phyloP scores from a whole-genome alignment of 805 yeast species.

The Grigorovia yakushimaensis region DNA sequence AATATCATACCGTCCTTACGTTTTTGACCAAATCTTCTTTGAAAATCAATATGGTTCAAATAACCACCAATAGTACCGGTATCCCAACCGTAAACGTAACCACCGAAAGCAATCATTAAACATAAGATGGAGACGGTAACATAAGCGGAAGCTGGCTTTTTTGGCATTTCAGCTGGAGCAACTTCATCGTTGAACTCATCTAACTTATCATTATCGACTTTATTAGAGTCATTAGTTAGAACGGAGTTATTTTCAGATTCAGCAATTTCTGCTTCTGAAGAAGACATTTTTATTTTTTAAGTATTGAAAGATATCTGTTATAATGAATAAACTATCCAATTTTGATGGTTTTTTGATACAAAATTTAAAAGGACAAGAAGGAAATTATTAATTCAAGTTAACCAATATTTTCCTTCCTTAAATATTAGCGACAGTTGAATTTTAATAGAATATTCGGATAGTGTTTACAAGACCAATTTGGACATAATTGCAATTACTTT shows the following conservation, averaged over 20 bases:
- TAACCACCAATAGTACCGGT: conserved; percentile 75
- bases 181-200: conserved; percentile 20
- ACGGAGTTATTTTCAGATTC: conserved; percentile 1
- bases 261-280: neutral
- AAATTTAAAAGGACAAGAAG: neutral
- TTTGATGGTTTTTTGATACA: neutral
- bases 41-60: conserved; percentile 47
- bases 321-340: neutral
- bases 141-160: conserved; percentile 30
- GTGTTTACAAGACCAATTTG: no score
- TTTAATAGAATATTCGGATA: no score
- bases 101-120: conserved; percentile 25
- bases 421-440: neutral
- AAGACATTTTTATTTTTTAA: neutral
- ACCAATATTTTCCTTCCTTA: neutral
- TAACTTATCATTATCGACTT: neutral
- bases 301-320: neutral
- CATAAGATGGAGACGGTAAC: conserved; percentile 27
- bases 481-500: no score
- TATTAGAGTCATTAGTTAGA: conserved; percentile 1
- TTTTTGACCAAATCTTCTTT: conserved; percentile 45
- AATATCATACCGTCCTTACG: conserved; percentile 42
- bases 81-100: conserved; percentile 62
- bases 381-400: neutral
- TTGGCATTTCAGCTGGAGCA: conserved; percentile 18